phyloP scores from a whole-genome alignment of 352 stramenopile species.

The Stephanocyclus meneghinianus region DNA sequence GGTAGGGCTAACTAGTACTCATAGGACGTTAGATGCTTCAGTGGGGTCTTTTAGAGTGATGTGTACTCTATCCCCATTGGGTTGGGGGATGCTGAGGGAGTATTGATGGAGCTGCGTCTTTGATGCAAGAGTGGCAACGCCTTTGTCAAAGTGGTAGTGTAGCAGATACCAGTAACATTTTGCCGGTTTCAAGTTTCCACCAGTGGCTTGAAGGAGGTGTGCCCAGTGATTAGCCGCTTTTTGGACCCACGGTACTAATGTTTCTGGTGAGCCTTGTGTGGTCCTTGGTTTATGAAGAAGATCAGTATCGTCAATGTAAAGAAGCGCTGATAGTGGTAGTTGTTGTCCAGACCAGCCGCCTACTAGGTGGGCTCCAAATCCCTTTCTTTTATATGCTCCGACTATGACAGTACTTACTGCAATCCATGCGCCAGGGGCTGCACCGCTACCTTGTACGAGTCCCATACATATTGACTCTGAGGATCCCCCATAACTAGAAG shows the following conservation, averaged over 20 bases:
- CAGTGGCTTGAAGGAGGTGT: background rate
- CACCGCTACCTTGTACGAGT: conserved; percentile 16
- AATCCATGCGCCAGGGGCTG: conserved; percentile 8
- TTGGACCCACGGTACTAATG: conserved; percentile 10
- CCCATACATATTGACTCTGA: no score
- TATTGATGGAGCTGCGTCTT: background rate
- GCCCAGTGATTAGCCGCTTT: background rate
- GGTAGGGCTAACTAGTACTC: no score
- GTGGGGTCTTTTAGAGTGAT: no score
- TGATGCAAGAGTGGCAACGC: no score
- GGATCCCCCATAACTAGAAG: conserved; percentile 5
- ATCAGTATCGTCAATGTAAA: conserved; percentile 30
- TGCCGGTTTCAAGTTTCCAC: conserved; percentile 16
- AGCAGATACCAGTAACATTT: conserved; percentile 27
- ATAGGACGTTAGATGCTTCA: no score
- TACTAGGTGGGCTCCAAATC: conserved; percentile 14
- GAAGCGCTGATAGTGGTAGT: conserved; percentile 12
- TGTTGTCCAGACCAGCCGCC: background rate
- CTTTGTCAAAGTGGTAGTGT: background rate
- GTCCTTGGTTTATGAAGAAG: background rate
- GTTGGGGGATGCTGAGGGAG: background rate
- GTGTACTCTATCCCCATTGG: no score
- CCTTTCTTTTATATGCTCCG: conserved; percentile 16
- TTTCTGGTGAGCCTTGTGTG: no score
- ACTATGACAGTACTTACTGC: conserved; percentile 18